Base-by-base conservation (phyloP, 345 rosid species). In the Ricinus communis region DNA sequence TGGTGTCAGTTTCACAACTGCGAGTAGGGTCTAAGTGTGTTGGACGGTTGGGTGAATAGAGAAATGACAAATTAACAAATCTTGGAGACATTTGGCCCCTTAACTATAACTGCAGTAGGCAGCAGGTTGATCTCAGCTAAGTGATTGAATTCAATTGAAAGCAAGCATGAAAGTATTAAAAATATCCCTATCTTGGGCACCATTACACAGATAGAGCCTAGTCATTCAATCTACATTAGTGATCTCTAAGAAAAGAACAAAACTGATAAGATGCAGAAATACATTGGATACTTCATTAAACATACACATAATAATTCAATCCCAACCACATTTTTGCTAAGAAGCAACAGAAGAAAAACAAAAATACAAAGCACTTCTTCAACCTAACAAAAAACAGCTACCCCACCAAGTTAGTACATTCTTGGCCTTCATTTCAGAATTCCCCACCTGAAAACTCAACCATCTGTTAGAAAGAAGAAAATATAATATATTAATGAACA, bases 241-340 rank as follows among this genome's bases (percentile, higher is more conserved):
- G 75, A 66, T 61, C 55, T 43, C 57, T 56, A 62, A 65, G 71
- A 47, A 58, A 54, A 12, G 2, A 43, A 68, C 57, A 45, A 33
- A 69, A 69, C 21, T 19, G 28, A 57, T 2, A 62, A 33, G 16
- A 50, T 15, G 59, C 62, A 66, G 45, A 57, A 21, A 14, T 4
- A 62, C 81, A 71, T 71, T 53, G 76, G 76, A 74, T 62, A 46
- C 78, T 66, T 67, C 80, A 63, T 62, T 71, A 46, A 76, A 46
- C 51, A 55, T 64, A 19, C 62, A 66, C 16, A 54, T 15, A 59
- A 65, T 25, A 45, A 16, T 50, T 30, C n/a, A 71, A 70, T 43
- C 47, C 65, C 56, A 71, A 59, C 66, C 73, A 47, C 67, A 69
- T 45, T 58, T n/a, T 70, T 55, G 43, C 25, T 30, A 16, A 51